phyloP scores from a whole-genome alignment of 345 rosid genomes.

The Xanthoceras sorbifolium region DNA sequence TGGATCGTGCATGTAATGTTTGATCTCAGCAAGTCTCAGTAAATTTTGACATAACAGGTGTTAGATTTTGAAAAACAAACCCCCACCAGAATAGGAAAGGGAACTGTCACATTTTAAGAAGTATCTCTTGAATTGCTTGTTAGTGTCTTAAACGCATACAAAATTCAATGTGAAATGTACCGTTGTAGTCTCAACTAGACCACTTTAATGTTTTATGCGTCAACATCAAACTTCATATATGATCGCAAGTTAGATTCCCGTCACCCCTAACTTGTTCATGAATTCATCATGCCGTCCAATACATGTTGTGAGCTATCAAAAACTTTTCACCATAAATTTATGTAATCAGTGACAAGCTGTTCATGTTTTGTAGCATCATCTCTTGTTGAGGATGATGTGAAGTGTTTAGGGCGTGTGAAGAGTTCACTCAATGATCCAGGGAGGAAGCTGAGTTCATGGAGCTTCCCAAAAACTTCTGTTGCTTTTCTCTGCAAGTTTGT shows the following conservation, averaged over 20 bases:
- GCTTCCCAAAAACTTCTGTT: slow-evolving; percentile 50
- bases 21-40: no score
- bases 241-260: no score
- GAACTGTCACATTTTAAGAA: not conserved
- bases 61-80: no score
- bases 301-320: not conserved
- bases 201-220: no score
- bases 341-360: not conserved
- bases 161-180: not conserved
- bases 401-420: slow-evolving; percentile 60
- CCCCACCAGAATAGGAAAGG: not conserved
- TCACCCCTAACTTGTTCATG: no score
- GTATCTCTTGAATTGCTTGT: not conserved
- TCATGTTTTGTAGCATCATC: slow-evolving; percentile 3
- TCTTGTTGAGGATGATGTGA: slow-evolving; percentile 66
- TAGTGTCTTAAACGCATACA: no score
- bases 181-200: not conserved
- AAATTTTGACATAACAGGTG: no score
- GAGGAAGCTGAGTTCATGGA: slow-evolving; percentile 53
- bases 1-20: no score
- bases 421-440: slow-evolving; percentile 51
- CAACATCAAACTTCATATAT: no score
- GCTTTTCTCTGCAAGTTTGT: slow-evolving; percentile 65
- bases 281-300: not conserved
- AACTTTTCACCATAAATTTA: not conserved